Percentiles rank a stretch among this genome's conserved stretches.
Conservation (phyloP, 306 rosid genomes). For the Spatholobus suberectus region DNA sequence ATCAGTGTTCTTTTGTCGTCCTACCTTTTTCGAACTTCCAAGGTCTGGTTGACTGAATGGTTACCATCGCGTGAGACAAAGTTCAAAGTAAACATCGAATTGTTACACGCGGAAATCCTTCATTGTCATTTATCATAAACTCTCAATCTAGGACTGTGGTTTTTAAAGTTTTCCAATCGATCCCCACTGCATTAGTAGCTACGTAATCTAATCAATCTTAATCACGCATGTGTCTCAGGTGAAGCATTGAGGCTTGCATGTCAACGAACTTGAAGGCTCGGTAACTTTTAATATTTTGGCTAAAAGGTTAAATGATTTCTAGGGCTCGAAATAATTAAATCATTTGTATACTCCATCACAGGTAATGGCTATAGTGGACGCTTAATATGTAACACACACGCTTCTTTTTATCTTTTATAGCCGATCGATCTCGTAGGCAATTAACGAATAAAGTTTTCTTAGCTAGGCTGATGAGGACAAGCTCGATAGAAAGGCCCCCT, state of each 20-base stretch:
- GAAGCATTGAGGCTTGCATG: not conserved
- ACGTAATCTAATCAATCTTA: constrained; percentile 6
- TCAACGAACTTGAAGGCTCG: constrained; percentile 25
- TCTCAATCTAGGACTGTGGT: not conserved
- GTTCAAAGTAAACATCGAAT: constrained; percentile 42
- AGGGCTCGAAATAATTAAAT: not conserved
- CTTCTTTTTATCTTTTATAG: not conserved
- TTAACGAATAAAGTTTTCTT: constrained; percentile 11
- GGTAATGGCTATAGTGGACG: constrained; percentile 13
- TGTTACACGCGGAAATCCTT: constrained; percentile 28
- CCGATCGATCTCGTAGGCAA: not conserved
- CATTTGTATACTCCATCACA: not conserved
- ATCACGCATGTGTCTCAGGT: not conserved
- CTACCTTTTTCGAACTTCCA: constrained; percentile 39
- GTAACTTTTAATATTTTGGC: not conserved
- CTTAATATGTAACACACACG: not conserved
- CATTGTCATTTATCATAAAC: constrained; percentile 19
- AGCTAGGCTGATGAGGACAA: constrained; percentile 15
- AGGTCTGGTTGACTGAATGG: constrained; percentile 43
- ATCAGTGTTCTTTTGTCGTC: constrained; percentile 43
- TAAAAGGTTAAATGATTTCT: constrained; percentile 38
- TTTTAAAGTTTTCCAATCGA: no score
- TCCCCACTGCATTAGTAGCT: no score
- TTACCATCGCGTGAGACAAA: constrained; percentile 37
- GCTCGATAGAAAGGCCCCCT: constrained; percentile 14